phyloP scores from a whole-genome alignment of 1,284 basidiomycete genomes.

The Pisolithus thermaeus region DNA sequence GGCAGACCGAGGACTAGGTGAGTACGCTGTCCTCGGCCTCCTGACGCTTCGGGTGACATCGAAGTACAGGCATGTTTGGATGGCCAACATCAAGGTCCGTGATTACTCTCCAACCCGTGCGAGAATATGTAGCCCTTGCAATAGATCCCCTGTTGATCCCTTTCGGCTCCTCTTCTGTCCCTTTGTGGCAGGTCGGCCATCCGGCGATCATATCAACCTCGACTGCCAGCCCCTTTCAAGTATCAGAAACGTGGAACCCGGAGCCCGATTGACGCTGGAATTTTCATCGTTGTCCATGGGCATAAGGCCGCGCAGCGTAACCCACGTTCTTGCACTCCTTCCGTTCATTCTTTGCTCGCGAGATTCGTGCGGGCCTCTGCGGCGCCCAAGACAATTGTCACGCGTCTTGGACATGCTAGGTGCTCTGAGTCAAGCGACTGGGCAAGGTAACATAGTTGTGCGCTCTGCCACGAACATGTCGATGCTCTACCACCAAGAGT shows the following conservation, averaged over 20 bases:
- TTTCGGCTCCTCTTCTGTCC: not conserved
- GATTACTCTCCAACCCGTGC: not conserved
- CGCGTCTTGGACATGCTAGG: slow-evolving; percentile 19
- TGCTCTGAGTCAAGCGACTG: slow-evolving; percentile 13
- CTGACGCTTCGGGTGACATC: not conserved
- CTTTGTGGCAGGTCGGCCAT: slow-evolving; percentile 5
- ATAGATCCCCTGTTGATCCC: not conserved
- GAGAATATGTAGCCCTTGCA: not conserved
- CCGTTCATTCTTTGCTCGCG: slow-evolving; percentile 18
- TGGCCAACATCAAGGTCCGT: not conserved
- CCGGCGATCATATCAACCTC: slow-evolving; percentile 15
- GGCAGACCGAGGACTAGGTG: slow-evolving; percentile 14
- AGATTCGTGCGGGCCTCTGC: slow-evolving; percentile 8
- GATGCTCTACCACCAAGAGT: slow-evolving; percentile 26
- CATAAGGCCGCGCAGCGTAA: slow-evolving; percentile 15
- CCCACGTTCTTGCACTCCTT: slow-evolving; percentile 20
- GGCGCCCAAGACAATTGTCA: slow-evolving; percentile 18
- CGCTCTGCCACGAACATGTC: slow-evolving; percentile 41
- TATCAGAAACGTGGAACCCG: slow-evolving; percentile 7
- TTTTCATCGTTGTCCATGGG: slow-evolving; percentile 25
- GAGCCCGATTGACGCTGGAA: slow-evolving; percentile 15
- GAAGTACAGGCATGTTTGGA: not conserved
- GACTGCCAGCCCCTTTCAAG: slow-evolving; percentile 13
- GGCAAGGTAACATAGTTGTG: slow-evolving; percentile 33
- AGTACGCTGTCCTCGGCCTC: slow-evolving; percentile 11